A percentile compares a stretch with the other conserved stretches of the same genome.
phyloP scores from a whole-genome alignment of 2,329 filamentous ascomycete species.

The Scopulariopsis brevicaulis region DNA sequence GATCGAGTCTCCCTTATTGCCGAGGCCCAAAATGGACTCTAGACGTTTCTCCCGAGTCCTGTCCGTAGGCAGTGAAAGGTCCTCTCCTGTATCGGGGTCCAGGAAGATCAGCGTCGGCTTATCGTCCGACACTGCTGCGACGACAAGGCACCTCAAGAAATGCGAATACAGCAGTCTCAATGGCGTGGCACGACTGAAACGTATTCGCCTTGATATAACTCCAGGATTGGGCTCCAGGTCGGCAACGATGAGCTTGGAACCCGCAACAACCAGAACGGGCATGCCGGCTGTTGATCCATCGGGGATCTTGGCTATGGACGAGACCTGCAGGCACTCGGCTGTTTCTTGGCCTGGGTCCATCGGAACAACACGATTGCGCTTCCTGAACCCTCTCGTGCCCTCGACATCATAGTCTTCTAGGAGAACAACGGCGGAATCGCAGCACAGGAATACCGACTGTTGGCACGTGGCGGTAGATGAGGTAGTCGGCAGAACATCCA shows the following conservation, averaged over 20 bases:
- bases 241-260: constrained; percentile 37
- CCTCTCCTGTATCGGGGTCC: constrained; percentile 39
- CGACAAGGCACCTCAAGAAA: constrained; percentile 38
- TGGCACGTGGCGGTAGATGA: constrained; percentile 6
- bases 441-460: constrained; percentile 30
- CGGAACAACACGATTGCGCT: neutral
- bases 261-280: constrained; percentile 37
- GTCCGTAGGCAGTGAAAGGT: constrained; percentile 34
- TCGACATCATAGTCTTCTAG: constrained; percentile 23
- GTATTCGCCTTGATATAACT: constrained; percentile 37
- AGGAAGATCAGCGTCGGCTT: constrained; percentile 42
- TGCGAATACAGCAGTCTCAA: constrained; percentile 43
- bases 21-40: constrained; percentile 43
- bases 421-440: constrained; percentile 33
- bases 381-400: constrained; percentile 5
- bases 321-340: neutral
- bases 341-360: neutral
- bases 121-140: constrained; percentile 31
- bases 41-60: constrained; percentile 24
- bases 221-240: constrained; percentile 33
- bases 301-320: neutral
- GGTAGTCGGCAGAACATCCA: constrained; percentile 17
- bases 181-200: constrained; percentile 31
- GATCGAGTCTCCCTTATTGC: constrained; percentile 45
- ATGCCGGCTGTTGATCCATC: constrained; percentile 19